Evolutionary conservation across 805 yeast genomes (phyloP), one percentile per base, ranked within the genome.

Genomic region (Myxozyma geophila): DNA sequence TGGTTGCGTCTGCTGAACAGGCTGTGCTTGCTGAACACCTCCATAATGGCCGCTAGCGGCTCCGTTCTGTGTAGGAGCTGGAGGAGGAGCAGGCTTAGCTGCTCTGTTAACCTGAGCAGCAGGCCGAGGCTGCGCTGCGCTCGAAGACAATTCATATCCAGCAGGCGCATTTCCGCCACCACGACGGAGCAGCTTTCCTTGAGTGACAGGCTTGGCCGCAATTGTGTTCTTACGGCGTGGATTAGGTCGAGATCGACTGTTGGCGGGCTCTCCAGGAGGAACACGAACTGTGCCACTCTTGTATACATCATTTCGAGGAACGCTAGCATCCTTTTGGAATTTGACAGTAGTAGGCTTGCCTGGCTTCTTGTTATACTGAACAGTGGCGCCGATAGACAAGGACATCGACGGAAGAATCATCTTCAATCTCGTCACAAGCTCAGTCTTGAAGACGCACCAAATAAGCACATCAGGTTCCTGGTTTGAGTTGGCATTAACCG

Each of bases 261-360:
- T 83, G 0, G 90, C 86, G 7, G 97, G 92, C 66, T 84, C 80
- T 15, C 99, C 99, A 51, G 83, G 83, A 53, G 86, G 84, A 17
- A 91, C 97, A 47, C 85, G 86, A 33, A 95, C 92, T 0, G 90
- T 85, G 67, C 96, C 89, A 2, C 97, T 90, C 78, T 95, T 95
- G 80, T 95, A 95, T 10, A 78, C 64, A 74, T 95, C 98, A 49
- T 89, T 81, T 67, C 83, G 74, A 10, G 96, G 96, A 36, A 88
- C 87, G n/a, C 84, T 73, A 12, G 80, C 81, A 53, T 87, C 88
- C 47, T 82, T 75, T 57, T 82, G 84, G 72, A 88, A 85, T 75
- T 89, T 92, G 69, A 95, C 88, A 8, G 82, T 75, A 65, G 92
- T 95, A 33, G 80, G 72, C 74, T 85, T 84, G 1, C 96, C 96